Evolutionary conservation across 1,284 basidiomycete genomes (phyloP).

Genomic region (Malassezia cuniculi): DNA sequence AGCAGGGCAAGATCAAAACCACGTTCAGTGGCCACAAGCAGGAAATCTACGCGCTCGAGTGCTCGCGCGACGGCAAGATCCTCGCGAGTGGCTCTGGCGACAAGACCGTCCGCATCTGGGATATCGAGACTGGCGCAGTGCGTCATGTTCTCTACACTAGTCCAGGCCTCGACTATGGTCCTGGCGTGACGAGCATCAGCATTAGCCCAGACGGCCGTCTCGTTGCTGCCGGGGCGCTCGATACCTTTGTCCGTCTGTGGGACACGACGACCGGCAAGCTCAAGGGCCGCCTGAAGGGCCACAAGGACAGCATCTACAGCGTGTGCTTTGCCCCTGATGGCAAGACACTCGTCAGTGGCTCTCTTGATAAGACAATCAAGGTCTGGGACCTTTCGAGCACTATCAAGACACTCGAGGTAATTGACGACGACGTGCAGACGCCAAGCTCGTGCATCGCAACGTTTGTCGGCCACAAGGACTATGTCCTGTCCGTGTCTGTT

Average conservation of each 20-base stretch:
- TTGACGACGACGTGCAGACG: conserved; percentile 30
- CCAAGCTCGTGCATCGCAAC: conserved; percentile 58
- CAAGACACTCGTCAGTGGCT: conserved; percentile 62
- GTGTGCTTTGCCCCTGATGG: conserved; percentile 81
- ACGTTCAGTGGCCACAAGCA: conserved; percentile 73
- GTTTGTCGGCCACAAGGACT: conserved; percentile 75
- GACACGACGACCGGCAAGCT: conserved; percentile 61
- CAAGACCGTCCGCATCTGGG: conserved; percentile 78
- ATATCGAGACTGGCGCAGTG: conserved; percentile 54
- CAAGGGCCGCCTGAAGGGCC: conserved; percentile 63
- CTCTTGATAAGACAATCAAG: conserved; percentile 73
- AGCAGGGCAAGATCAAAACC: conserved; percentile 51
- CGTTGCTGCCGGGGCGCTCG: conserved; percentile 70
- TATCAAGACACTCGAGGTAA: conserved; percentile 27
- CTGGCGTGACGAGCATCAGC: conserved; percentile 59
- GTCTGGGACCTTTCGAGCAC: conserved; percentile 66
- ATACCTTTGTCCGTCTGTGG: conserved; percentile 76
- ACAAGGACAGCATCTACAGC: conserved; percentile 68
- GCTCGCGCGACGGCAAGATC: conserved; percentile 63
- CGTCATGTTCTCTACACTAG: conserved; percentile 41
- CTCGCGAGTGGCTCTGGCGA: conserved; percentile 82
- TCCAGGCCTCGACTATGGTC: conserved; percentile 48
- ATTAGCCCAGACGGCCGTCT: conserved; percentile 68
- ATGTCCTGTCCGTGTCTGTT: conserved; percentile 65
- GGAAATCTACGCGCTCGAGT: conserved; percentile 77